Percentiles rank a stretch among this genome's conserved stretches.
Conservation (phyloP, 2,329 filamentous ascomycete species). For the Pochonia chlamydosporia region DNA sequence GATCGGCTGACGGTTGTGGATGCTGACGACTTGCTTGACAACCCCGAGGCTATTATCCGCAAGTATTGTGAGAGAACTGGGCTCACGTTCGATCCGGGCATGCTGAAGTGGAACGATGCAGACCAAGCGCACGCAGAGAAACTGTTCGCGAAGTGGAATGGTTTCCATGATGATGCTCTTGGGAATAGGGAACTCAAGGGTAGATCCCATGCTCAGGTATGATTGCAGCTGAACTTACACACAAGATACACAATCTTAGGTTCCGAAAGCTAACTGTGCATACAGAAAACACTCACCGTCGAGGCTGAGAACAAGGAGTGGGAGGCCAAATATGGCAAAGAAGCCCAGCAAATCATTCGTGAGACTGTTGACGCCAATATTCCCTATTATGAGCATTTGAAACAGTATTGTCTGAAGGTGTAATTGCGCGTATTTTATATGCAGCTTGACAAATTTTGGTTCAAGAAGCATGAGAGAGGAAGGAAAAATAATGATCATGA, state of each 20-base stretch:
- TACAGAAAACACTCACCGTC: constrained; percentile 56
- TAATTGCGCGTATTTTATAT: constrained; percentile 25
- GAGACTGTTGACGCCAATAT: constrained; percentile 67
- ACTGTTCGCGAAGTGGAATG: constrained; percentile 93
- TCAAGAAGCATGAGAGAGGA: neutral
- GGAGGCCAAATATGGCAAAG: constrained; percentile 66
- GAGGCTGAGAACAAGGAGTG: constrained; percentile 67
- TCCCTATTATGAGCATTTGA: constrained; percentile 74
- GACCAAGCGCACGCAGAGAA: constrained; percentile 66
- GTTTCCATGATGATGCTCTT: constrained; percentile 94
- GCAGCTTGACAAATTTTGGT: neutral
- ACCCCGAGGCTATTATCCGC: constrained; percentile 68
- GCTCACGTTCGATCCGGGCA: constrained; percentile 66
- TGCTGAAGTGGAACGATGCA: constrained; percentile 80
- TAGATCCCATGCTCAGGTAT: constrained; percentile 56
- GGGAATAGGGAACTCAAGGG: constrained; percentile 71
- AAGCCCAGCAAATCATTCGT: constrained; percentile 64
- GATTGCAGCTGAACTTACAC: neutral
- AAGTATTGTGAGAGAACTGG: constrained; percentile 79
- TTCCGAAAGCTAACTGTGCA: neutral
- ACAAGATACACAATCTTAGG: neutral
- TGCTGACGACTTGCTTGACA: constrained; percentile 87
- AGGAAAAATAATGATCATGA: neutral
- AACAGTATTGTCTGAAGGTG: constrained; percentile 65
- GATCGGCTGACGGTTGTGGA: constrained; percentile 79